These are phyloP conservation scores for Phyllosticta ampelicida DNA, from an alignment of 2,329 filamentous ascomycete genomes.

Conservation along the genomic window DNA sequence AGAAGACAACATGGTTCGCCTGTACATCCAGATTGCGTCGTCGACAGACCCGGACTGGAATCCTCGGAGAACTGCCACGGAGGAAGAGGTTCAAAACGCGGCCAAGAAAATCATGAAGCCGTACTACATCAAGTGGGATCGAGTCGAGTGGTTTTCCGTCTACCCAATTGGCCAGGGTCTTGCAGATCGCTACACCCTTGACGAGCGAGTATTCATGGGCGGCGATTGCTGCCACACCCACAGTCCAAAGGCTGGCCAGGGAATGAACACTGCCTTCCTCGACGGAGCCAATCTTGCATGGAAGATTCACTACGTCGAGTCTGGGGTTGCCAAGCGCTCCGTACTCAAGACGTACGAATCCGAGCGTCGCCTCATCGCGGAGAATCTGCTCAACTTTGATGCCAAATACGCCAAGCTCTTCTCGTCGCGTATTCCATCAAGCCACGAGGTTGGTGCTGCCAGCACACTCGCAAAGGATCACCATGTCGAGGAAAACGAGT, in stretches of 20 bases:
- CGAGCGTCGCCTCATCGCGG: slow-evolving; percentile 75
- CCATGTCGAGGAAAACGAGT: slow-evolving; percentile 56
- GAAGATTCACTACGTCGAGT: slow-evolving; percentile 89
- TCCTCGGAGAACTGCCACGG: slow-evolving; percentile 49
- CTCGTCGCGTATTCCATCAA: slow-evolving; percentile 63
- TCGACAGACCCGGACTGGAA: slow-evolving; percentile 52
- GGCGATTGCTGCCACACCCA: slow-evolving; percentile 56
- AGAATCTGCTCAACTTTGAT: slow-evolving; percentile 77
- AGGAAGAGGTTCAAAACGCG: slow-evolving; percentile 46
- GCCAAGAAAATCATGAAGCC: slow-evolving; percentile 50
- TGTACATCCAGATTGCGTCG: slow-evolving; percentile 50
- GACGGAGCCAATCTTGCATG: slow-evolving; percentile 79
- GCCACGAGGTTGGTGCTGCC: slow-evolving; percentile 61
- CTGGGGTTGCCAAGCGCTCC: slow-evolving; percentile 63
- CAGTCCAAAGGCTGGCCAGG: slow-evolving; percentile 53
- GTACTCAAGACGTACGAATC: slow-evolving; percentile 76
- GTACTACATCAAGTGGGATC: slow-evolving; percentile 52
- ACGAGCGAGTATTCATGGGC: slow-evolving; percentile 56
- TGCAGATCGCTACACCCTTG: slow-evolving; percentile 52
- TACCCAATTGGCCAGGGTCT: slow-evolving; percentile 57
- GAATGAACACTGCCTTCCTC: slow-evolving; percentile 51
- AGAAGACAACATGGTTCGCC: slow-evolving; percentile 44
- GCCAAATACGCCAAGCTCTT: slow-evolving; percentile 84
- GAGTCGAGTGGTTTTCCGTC: slow-evolving; percentile 55
- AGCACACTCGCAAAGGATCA: slow-evolving; percentile 18